Base-by-base conservation (phyloP, 2,329 filamentous ascomycete species). In the Acrocalymma vagum region DNA sequence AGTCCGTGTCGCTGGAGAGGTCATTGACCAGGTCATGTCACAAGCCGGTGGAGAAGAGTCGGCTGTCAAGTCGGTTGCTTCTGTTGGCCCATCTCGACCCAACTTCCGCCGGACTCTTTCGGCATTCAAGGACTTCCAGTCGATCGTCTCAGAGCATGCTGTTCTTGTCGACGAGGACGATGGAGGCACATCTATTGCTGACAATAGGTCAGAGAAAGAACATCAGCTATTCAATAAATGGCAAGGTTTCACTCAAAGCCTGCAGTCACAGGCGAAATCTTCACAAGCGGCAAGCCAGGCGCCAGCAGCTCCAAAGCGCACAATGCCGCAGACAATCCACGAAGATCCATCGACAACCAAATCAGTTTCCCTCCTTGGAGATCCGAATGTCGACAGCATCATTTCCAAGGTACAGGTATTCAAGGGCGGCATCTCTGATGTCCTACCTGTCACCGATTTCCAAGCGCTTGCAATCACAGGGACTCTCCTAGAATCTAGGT, bases 331-430 rank as follows among this genome's bases (percentile, higher is more conserved):
- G 7, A 67, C 62, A 5, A 64, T 65, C 3, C 53, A 58, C 23
- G 63, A 65, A 29, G 60, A 58, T 16, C 38, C 33, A 4, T 29
- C 41, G 11, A 18, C 36, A 7, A 36, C 40, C 18, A 65, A 62
- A 20, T 60, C 63, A 0, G 36, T 67, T 9, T 67, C 63, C 15
- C 47, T 67, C 7, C 53, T 67, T 5, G 62, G 63, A 18, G 61
- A 63, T 29, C 60, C 61, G 2, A 65, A 61, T 26, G 62, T 67
- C n/a, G 62, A 66, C 29, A 65, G 55, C 23, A 57, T 67, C 31
- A 64, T 66, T 25, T 63, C 62, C 8, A 67, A 65, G 35, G 62
- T 66, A 7, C 62, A 65, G 23, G 62, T 66, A 10, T 66, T 65
- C 52, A 63, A 63, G 30, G 63, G 63, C 21, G 62, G 63, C 20